These are phyloP conservation scores for Cladosporium sphaerospermum DNA, from an alignment of 2,329 filamentous ascomycete genomes.

Conservation along the genomic window DNA sequence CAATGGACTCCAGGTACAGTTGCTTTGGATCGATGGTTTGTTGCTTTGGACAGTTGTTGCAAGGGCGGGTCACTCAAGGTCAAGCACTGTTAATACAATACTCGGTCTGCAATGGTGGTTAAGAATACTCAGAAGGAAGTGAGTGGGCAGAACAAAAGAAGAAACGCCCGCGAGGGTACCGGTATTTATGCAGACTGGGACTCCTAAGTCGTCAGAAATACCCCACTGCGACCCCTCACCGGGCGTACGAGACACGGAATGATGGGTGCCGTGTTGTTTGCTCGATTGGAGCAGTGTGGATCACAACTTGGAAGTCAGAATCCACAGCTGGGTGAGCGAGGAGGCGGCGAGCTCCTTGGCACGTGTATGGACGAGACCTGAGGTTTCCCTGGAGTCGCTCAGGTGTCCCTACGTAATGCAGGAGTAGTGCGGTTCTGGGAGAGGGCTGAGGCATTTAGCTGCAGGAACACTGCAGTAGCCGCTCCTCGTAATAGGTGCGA, in stretches of 20 bases:
- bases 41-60: slow-evolving; percentile 1
- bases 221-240: slow-evolving; percentile 10
- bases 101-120: background rate
- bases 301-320: slow-evolving; percentile 5
- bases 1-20: background rate
- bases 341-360: slow-evolving; percentile 2
- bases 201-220: background rate
- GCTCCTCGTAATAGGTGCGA: slow-evolving; percentile 7
- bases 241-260: slow-evolving; percentile 3
- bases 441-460: slow-evolving; percentile 7
- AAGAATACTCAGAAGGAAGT: too few species aligned
- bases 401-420: slow-evolving; percentile 10
- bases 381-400: slow-evolving; percentile 4
- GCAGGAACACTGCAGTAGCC: slow-evolving; percentile 10
- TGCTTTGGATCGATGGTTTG: background rate
- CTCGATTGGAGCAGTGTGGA: slow-evolving; percentile 2
- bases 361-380: slow-evolving; percentile 4
- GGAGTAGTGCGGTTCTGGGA: slow-evolving; percentile 1
- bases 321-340: slow-evolving; percentile 5
- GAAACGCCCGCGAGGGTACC: background rate
- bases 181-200: slow-evolving; percentile 6
- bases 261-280: background rate
- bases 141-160: background rate
- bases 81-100: slow-evolving; percentile 4
- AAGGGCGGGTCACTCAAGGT: background rate